Evolutionary conservation across 2,329 filamentous ascomycete species (phyloP), one percentile per base, ranked within the genome.

Genomic region (Aspergillus arachidicola): DNA sequence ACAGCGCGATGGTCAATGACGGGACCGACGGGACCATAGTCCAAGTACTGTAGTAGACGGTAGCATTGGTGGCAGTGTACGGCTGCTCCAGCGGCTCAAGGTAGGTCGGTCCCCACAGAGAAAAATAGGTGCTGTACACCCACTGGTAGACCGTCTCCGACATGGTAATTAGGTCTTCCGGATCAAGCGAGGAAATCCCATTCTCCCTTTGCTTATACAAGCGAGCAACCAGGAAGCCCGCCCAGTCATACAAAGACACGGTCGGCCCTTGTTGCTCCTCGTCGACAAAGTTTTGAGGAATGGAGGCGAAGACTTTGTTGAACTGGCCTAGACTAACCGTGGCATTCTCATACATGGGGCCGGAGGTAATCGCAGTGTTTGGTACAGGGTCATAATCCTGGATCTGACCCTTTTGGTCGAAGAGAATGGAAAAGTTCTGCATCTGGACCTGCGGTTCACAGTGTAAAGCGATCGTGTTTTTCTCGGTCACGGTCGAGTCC

Each of bases 41-140:
- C 75, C 75, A 76, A 0, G 72, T 72, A 48, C 69, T 74, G 56
- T 63, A 69, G 56, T 73, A 73, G 9, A 74, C 64, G 2, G 72
- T 75, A 9, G 69, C 67, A 32, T 76, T 71, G 7, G 60, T 58
- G 1, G 73, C 75, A 2, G 43, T 26, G 2, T 66, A 34, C 0
- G 68, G 67, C 0, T 70, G n/a, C 10, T 61, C 23, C 10, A 76
- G 59, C 5, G 69, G 68, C 32, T 74, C 59, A 0, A 76, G 73
- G 46, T 76, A 76, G 23, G 72, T 71, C 9, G 72, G 65, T 9
- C 71, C 70, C 74, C 74, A 76, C n/a, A 76, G 66, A 1, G 74
- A 73, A 55, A 76, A 76, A 55, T 76, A 76, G 14, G 75, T 76
- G 51, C 71, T 71, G 56, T 75, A 76, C 1, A 76, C 75, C 74